Base-by-base conservation (phyloP, 139 green algal genomes). In the Volvox reticuliferus region DNA sequence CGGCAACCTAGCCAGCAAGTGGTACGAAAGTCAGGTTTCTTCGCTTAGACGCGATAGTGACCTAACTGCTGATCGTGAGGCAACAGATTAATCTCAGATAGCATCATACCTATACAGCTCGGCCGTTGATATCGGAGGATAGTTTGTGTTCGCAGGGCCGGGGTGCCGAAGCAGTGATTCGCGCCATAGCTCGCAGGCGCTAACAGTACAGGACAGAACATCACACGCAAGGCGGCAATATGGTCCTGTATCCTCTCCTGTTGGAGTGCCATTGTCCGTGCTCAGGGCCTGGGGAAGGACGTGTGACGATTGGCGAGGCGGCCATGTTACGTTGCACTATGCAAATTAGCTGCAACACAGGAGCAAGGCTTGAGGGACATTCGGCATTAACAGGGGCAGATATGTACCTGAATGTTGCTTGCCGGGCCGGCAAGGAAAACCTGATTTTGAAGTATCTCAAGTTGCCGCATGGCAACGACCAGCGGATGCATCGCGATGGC, bases 371-470 rank as follows among this genome's bases (percentile, higher is more conserved):
- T 55, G 44, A 55, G 44, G 9, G 9, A 55, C 44, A 55, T 55
- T 55, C 44, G 9, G 44, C 44, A 55, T 55, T 55, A 9, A 55
- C 5, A 55, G 44, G 44, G 5, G 44, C 44, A 55, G 44, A 44
- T 5, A 17, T 2, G 3, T 26, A 86, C 79, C 79, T 86, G 79
- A 73, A 86, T 71, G 50, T n/a, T 50, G 30, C 30, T 76, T 17
- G 61, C 18, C 30, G 61, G 61, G 28, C 61, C 81, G 19, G 81
- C 81, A 0, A 87, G 81, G 81, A 87, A 87, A 30, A 87, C 18
- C 14, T 76, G 81, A 32, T 87, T 65, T 33, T 87, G 81, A 30
- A 87, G 62, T 26, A 76, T 76, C 61, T 87, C 81, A 87, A 87
- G 61, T 28, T 87, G 81, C n/a, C 61, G 61, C 12, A 62, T 35